Percentiles rank a stretch among this genome's conserved stretches.
Conservation (phyloP, 1,284 basidiomycete species). For the Heterobasidion occidentale region DNA sequence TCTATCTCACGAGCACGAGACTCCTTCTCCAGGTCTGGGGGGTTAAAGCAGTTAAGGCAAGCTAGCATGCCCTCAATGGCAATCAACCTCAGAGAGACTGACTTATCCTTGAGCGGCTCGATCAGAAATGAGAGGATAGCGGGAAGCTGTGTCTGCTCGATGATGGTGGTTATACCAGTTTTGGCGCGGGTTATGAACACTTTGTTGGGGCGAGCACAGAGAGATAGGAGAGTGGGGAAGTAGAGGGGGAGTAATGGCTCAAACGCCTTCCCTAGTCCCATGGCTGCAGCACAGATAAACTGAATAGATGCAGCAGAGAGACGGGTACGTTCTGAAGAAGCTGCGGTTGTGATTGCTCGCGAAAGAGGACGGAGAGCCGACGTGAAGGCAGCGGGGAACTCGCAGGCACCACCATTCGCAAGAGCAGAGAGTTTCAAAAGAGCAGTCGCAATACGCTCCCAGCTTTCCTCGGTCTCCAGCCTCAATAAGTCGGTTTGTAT, state of each 20-base stretch:
- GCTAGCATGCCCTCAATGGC: constrained; percentile 57
- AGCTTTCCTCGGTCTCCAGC: constrained; percentile 77
- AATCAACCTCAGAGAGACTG: constrained; percentile 51
- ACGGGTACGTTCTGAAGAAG: constrained; percentile 72
- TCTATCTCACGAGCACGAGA: constrained; percentile 60
- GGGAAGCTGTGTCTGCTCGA: constrained; percentile 67
- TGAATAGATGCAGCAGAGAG: constrained; percentile 71
- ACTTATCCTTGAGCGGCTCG: constrained; percentile 64
- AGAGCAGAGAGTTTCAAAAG: constrained; percentile 46
- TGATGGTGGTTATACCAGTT: constrained; percentile 49
- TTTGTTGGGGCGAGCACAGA: constrained; percentile 78
- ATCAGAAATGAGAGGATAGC: constrained; percentile 56
- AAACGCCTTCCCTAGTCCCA: constrained; percentile 53
- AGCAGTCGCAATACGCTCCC: constrained; percentile 65
- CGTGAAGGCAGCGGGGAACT: constrained; percentile 49
- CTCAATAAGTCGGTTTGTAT: constrained; percentile 38
- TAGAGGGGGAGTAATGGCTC: constrained; percentile 63
- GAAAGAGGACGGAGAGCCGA: constrained; percentile 44
- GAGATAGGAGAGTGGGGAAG: constrained; percentile 57
- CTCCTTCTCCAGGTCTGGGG: constrained; percentile 66
- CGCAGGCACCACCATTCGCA: constrained; percentile 49
- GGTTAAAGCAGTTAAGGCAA: constrained; percentile 68
- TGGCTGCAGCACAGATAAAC: constrained; percentile 46
- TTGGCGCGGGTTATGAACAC: constrained; percentile 65
- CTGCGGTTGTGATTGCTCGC: constrained; percentile 49